Evolutionary conservation across 495 filamentous ascomycete species (phyloP).

Genomic region (Parmelia sp.): DNA sequence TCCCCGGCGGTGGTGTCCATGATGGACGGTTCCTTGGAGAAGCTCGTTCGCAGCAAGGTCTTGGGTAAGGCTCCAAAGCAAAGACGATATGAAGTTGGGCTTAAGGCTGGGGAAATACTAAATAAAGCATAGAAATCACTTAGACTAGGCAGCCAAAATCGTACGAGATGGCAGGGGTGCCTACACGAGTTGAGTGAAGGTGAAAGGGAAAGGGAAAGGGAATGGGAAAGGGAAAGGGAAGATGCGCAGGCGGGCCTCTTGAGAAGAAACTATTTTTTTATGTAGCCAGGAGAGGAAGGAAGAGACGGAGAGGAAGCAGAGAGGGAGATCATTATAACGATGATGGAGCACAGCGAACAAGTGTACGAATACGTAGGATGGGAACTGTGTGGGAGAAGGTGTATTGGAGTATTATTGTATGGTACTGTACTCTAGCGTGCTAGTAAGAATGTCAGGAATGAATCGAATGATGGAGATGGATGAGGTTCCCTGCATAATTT

Average conservation of each 20-base stretch:
- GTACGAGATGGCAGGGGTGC: no score
- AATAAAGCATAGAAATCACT: background rate
- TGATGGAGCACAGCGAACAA: background rate
- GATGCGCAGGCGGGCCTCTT: background rate
- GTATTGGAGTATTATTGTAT: no score
- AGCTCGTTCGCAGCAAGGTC: background rate
- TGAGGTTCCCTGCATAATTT: background rate
- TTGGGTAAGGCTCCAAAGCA: background rate
- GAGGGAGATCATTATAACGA: background rate
- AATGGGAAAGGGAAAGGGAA: no score
- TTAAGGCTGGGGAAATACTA: background rate
- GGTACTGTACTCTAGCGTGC: no score
- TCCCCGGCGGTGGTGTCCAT: slow-evolving; percentile 28
- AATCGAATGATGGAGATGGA: no score
- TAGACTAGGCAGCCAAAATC: background rate
- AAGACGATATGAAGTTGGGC: background rate
- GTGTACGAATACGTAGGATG: background rate
- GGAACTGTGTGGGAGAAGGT: no score
- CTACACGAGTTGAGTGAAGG: no score
- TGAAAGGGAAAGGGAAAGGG: no score
- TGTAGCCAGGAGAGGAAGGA: no score
- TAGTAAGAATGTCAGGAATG: no score
- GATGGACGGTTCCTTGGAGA: background rate
- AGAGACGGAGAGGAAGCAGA: background rate
- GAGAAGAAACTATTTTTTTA: no score